Evolutionary conservation across 2,329 filamentous ascomycete species (phyloP).

Genomic region (Fusarium graminum): DNA sequence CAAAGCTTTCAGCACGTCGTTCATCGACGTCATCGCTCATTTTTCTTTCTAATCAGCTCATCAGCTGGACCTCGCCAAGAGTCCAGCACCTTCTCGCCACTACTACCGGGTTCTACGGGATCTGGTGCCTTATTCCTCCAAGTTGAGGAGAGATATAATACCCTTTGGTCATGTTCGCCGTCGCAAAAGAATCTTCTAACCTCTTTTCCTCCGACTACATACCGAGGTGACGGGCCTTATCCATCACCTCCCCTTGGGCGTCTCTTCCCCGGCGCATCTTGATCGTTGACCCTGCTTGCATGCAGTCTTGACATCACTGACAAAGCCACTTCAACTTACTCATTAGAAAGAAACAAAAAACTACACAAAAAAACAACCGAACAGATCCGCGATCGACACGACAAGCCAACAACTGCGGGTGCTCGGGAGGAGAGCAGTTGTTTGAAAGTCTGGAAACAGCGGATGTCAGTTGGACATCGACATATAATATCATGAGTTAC

Average conservation of each 20-base stretch:
- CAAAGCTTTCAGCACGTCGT: constrained; percentile 42
- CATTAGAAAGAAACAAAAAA: constrained; percentile 43
- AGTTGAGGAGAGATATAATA: constrained; percentile 52
- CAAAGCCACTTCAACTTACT: constrained; percentile 28
- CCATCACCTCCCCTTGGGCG: constrained; percentile 62
- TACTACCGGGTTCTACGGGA: constrained; percentile 48
- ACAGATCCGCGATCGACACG: constrained; percentile 20
- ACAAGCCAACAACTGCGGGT: constrained; percentile 43
- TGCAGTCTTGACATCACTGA: constrained; percentile 44
- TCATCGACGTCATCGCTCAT: constrained; percentile 50
- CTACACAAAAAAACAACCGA: constrained; percentile 55
- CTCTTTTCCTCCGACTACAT: constrained; percentile 71
- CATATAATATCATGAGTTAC: constrained; percentile 57
- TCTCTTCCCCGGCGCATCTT: constrained; percentile 48
- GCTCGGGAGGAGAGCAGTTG: constrained; percentile 49
- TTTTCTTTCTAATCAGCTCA: constrained; percentile 29
- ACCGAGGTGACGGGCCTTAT: constrained; percentile 70
- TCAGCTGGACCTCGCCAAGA: constrained; percentile 49
- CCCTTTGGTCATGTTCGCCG: constrained; percentile 67
- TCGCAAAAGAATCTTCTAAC: constrained; percentile 66
- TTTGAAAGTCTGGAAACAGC: constrained; percentile 39
- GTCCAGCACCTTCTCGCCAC: constrained; percentile 49
- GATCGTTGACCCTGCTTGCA: constrained; percentile 43
- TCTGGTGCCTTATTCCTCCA: constrained; percentile 51
- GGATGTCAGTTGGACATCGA: constrained; percentile 53